Percentiles rank a stretch among this genome's conserved stretches.
These are phyloP conservation scores for Chlorella vulgaris DNA, from an alignment of 139 green algal species.

Conservation along the genomic window DNA sequence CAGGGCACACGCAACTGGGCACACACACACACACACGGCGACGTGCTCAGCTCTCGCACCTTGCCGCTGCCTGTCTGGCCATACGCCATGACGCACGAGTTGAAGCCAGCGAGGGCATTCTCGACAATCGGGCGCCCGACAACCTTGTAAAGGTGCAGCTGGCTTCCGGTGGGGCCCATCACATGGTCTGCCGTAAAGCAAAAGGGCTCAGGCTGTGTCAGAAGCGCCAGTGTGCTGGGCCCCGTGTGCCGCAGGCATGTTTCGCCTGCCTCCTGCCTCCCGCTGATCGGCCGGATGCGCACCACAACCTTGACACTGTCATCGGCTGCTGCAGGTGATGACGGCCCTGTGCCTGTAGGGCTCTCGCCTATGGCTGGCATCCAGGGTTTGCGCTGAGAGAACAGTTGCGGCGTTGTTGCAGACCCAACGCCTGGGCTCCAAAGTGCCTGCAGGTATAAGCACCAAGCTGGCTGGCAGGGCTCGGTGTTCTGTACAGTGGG, in stretches of 20 bases:
- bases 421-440: not conserved
- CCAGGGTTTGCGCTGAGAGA: slow-evolving; percentile 9
- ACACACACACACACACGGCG: not conserved
- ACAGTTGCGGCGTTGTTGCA: slow-evolving; percentile 13
- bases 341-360: no score
- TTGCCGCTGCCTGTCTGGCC: slow-evolving; percentile 76
- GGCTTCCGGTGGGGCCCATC: slow-evolving; percentile 38
- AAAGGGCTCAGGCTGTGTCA: slow-evolving; percentile 27
- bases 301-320: slow-evolving; percentile 50
- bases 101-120: slow-evolving; percentile 74
- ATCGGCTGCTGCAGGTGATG: no score
- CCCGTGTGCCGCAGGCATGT: slow-evolving; percentile 39
- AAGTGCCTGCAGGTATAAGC: not conserved
- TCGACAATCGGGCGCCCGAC: slow-evolving; percentile 71
- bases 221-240: slow-evolving; percentile 15
- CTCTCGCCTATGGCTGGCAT: no score
- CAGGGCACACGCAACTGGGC: no score
- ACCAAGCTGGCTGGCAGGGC: not conserved
- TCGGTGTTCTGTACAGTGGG: no score
- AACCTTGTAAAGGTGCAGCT: slow-evolving; percentile 68
- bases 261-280: slow-evolving; percentile 33
- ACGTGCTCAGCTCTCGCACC: not conserved
- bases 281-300: slow-evolving; percentile 49
- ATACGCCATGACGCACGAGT: slow-evolving; percentile 75
- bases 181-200: slow-evolving; percentile 70